Evolutionary conservation across 2,329 filamentous ascomycete genomes (phyloP).

Genomic region (Calonectria montana): DNA sequence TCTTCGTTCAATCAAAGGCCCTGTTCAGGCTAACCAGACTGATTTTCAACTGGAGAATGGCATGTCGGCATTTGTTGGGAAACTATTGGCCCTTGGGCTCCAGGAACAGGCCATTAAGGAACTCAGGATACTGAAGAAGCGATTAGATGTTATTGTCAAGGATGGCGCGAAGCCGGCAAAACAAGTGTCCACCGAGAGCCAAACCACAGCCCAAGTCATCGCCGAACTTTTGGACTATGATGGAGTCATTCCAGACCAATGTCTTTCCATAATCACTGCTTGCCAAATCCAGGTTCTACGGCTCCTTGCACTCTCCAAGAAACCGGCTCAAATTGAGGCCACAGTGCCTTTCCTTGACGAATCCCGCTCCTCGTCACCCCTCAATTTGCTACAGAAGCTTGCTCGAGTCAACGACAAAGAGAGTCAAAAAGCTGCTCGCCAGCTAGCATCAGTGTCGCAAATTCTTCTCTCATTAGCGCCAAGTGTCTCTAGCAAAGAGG

Average conservation of each 20-base stretch:
- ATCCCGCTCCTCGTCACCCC: slow-evolving; percentile 65
- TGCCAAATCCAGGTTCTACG: slow-evolving; percentile 75
- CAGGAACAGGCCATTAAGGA: slow-evolving; percentile 78
- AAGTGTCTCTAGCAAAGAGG: slow-evolving; percentile 72
- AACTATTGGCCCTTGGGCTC: slow-evolving; percentile 72
- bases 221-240: slow-evolving; percentile 73
- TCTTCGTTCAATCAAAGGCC: slow-evolving; percentile 68
- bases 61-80: slow-evolving; percentile 76
- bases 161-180: slow-evolving; percentile 48
- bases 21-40: slow-evolving; percentile 65
- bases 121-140: slow-evolving; percentile 72
- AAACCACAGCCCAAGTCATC: slow-evolving; percentile 50
- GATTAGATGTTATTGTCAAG: slow-evolving; percentile 59
- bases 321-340: slow-evolving; percentile 68
- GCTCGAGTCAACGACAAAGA: slow-evolving; percentile 57
- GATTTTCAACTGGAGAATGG: slow-evolving; percentile 78
- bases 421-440: slow-evolving; percentile 69
- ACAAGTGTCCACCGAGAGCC: slow-evolving; percentile 43
- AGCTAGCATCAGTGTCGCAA: slow-evolving; percentile 75
- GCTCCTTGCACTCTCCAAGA: slow-evolving; percentile 70
- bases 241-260: slow-evolving; percentile 53
- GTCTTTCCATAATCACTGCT: slow-evolving; percentile 67
- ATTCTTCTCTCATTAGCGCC: slow-evolving; percentile 74
- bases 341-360: slow-evolving; percentile 66
- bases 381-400: slow-evolving; percentile 64